phyloP scores from a whole-genome alignment of 352 stramenopile genomes.

The Globisporangium cylindrosporum region DNA sequence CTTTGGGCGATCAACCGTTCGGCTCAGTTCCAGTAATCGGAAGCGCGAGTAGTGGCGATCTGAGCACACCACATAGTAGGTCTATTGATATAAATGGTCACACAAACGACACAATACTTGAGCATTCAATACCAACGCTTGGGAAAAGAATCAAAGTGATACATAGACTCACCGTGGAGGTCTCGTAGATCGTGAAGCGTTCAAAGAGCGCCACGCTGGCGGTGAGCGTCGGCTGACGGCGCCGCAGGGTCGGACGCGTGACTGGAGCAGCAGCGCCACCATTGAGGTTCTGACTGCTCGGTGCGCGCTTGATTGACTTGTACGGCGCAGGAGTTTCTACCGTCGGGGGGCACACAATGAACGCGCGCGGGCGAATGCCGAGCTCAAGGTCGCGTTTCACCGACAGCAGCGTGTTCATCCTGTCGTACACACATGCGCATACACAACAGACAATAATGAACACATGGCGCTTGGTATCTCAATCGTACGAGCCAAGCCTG shows the following conservation, averaged over 20 bases:
- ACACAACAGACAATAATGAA: not conserved
- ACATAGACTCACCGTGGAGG: constrained; percentile 25
- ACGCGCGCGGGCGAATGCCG: constrained; percentile 56
- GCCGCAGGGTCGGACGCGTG: constrained; percentile 38
- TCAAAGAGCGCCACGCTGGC: constrained; percentile 71
- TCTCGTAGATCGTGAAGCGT: constrained; percentile 86
- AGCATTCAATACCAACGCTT: too few relatives aligned
- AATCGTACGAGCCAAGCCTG: not conserved
- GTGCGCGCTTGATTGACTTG: constrained; percentile 20
- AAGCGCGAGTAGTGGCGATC: constrained; percentile 84
- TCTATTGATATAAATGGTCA: constrained; percentile 1
- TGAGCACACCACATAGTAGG: constrained; percentile 81
- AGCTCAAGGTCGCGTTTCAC: constrained; percentile 75
- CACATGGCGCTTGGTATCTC: not conserved
- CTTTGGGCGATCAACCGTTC: constrained; percentile 57
- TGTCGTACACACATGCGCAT: constrained; percentile 14
- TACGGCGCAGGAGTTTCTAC: constrained; percentile 25
- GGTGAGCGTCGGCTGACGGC: constrained; percentile 63
- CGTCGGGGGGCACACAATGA: constrained; percentile 58
- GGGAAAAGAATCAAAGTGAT: not conserved
- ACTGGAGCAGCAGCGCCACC: constrained; percentile 1
- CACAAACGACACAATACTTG: not conserved
- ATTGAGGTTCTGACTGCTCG: constrained; percentile 19
- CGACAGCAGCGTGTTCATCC: constrained; percentile 76
- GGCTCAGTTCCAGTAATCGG: constrained; percentile 68